phyloP scores from a whole-genome alignment of 2,329 filamentous ascomycete species.

The Sarocladium strictum region DNA sequence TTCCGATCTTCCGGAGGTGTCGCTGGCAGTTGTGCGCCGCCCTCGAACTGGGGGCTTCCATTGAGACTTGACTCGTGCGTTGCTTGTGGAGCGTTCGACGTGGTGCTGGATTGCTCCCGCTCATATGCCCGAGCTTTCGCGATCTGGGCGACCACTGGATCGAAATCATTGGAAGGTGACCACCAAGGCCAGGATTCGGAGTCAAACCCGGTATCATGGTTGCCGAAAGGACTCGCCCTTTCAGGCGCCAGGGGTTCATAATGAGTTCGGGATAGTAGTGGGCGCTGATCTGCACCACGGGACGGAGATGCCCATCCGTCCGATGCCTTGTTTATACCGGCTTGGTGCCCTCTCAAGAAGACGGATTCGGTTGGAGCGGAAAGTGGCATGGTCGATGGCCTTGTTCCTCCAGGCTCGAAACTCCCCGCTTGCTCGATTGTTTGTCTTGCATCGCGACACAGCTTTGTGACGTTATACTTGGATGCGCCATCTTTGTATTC shows the following conservation, averaged over 20 bases:
- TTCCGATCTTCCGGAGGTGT: slow-evolving; percentile 10
- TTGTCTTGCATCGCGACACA: not conserved
- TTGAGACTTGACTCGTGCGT: slow-evolving; percentile 9
- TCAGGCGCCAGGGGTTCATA: not conserved
- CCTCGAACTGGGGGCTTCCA: not conserved
- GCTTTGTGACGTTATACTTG: not conserved
- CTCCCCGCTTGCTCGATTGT: not conserved
- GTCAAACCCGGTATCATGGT: not conserved
- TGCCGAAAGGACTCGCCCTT: too few relatives aligned
- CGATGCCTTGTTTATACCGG: not conserved
- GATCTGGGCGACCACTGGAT: not conserved
- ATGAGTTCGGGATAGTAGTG: not conserved
- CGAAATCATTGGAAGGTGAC: slow-evolving; percentile 3
- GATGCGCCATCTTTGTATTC: slow-evolving; percentile 78
- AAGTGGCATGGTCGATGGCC: not conserved
- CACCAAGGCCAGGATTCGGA: not conserved
- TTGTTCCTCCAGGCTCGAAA: not conserved
- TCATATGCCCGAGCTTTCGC: slow-evolving; percentile 8
- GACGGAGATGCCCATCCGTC: not conserved
- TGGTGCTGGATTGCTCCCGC: slow-evolving; percentile 32
- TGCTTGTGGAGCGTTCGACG: slow-evolving; percentile 32
- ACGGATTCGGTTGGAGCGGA: not conserved
- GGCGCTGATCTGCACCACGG: not conserved
- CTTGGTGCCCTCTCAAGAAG: not conserved
- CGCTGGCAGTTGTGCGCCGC: not conserved